Base-by-base conservation (phyloP, 306 rosid genomes). In the Astragalus membranaceus region DNA sequence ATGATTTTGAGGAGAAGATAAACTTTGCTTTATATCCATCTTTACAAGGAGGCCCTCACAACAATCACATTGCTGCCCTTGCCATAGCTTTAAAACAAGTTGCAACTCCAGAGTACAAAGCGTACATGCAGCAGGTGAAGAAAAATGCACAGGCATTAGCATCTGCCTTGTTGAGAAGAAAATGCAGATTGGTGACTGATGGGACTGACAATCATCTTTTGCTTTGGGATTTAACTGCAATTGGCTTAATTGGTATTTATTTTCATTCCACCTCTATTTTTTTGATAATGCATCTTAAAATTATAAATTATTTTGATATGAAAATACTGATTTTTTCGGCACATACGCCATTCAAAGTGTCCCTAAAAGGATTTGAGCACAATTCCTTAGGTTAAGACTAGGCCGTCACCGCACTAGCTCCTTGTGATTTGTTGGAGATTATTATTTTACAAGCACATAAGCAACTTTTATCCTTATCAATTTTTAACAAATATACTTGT, bases 31-130 rank as follows among this genome's bases (percentile, higher is more conserved):
- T 89, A 14, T 89, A 86, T 67, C 90, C 92, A 51, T 82, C 92
- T 1, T 78, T 92, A 72, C 96, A 89, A 85, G 98, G 96, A 79
- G 98, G 92, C 64, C 98, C 96, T 20, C 95, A 92, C 79, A 89
- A 89, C 65, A 92, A 88, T 75, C 88, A 85, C 79, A 83, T 86
- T 80, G 91, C 96, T 76, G 98, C 98, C 35, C 96, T 89, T 68
- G 89, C 95, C 62, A 70, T 89, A 71, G 89, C 96, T 69, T 82
- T 92, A 46, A 88, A 88, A 79, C 95, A 92, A 82, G 91, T 89
- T 67, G 92, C 91, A 44, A 79, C 91, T 77, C 86, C 83, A 6
- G 92, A 88, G 60, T 92, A 88, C 81, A 88, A 81, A 79, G 83
- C 78, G 37, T 92, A 88, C 75, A 88, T 92, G 80, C 88, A 82